Percentiles rank a stretch among this genome's conserved stretches.
Evolutionary conservation across 176 grass and related monocot species (phyloP).

Genomic region (Oryza officinalis): DNA sequence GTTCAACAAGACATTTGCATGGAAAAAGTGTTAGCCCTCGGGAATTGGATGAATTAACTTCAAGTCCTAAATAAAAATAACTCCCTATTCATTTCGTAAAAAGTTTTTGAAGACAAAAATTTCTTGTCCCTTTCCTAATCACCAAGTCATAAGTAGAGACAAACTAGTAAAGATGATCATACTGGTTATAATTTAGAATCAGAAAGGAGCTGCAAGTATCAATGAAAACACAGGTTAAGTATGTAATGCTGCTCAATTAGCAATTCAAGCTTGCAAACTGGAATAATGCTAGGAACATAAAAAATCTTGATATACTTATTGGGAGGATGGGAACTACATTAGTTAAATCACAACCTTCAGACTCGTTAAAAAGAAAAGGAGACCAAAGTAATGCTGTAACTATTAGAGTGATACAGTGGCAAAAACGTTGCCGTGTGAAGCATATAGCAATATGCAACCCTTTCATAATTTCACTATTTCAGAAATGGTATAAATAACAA

Average conservation of each 20-base stretch:
- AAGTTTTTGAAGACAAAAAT: not conserved
- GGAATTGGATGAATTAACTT: not conserved
- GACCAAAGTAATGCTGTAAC: not conserved
- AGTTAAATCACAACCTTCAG: conserved; percentile 5
- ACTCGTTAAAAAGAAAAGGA: not conserved
- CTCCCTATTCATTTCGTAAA: not conserved
- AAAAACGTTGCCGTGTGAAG: not conserved
- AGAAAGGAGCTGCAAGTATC: not conserved
- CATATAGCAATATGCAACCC: not conserved
- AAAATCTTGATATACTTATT: conserved; percentile 2
- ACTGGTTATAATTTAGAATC: not conserved
- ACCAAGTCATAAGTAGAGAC: not conserved
- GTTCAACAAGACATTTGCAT: not conserved
- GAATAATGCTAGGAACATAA: conserved; percentile 5
- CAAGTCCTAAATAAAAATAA: not conserved
- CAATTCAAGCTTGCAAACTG: not conserved
- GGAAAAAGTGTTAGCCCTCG: not conserved
- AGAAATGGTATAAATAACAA: not conserved
- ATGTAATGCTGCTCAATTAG: not conserved
- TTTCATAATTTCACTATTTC: not conserved
- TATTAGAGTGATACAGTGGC: not conserved
- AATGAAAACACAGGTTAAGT: not conserved
- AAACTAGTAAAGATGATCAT: not conserved
- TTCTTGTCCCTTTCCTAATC: not conserved
- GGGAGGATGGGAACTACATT: not conserved